A percentile compares a stretch with the other conserved stretches of the same genome.
Conservation (phyloP, 306 rosid genomes). For the Luffa acutangula region DNA sequence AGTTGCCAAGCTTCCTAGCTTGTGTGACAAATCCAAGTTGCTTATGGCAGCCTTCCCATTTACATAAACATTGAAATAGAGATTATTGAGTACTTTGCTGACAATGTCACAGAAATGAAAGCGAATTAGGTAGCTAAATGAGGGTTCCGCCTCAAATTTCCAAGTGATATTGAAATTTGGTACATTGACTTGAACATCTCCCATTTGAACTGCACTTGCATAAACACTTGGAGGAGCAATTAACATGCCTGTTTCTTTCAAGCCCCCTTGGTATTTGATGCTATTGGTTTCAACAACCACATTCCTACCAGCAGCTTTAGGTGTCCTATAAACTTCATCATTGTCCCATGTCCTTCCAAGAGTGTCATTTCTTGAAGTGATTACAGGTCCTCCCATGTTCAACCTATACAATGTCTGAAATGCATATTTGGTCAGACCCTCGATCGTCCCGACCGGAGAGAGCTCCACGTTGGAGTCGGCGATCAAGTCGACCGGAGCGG, state of each 20-base stretch:
- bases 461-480: conserved; percentile 19
- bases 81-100: conserved; percentile 24
- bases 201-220: conserved; percentile 29
- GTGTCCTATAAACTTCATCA: conserved; percentile 16
- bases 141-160: conserved; percentile 20
- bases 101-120: conserved; percentile 38
- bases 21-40: conserved; percentile 34
- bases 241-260: conserved; percentile 9
- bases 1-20: conserved; percentile 20
- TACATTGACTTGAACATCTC: conserved; percentile 12
- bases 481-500: conserved; percentile 26
- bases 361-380: conserved; percentile 30
- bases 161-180: conserved; percentile 39
- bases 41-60: conserved; percentile 30
- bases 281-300: not conserved
- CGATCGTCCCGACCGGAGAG: conserved; percentile 9
- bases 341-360: conserved; percentile 28
- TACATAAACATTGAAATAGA: conserved; percentile 34
- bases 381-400: conserved; percentile 35
- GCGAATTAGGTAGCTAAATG: conserved; percentile 25
- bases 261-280: conserved; percentile 14
- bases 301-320: conserved; percentile 7
- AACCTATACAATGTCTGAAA: conserved; percentile 20
- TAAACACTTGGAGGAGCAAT: conserved; percentile 32
- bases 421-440: conserved; percentile 19